A percentile compares a stretch with the other conserved stretches of the same genome.
Evolutionary conservation across 176 grass and related monocot genomes (phyloP).

Genomic region (Eragrostis nindensis): DNA sequence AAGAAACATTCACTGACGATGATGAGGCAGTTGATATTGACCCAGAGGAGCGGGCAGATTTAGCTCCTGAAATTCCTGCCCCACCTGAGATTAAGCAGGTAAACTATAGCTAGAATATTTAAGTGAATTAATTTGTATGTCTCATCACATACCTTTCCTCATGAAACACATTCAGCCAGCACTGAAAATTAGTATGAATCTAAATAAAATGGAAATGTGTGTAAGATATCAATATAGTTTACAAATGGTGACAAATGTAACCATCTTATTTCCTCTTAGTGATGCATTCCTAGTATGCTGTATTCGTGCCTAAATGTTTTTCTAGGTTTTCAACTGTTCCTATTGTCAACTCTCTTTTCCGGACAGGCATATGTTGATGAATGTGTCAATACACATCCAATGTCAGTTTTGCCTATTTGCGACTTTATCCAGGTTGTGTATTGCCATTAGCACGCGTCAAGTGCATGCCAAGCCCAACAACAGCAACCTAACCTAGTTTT

Average conservation of each 20-base stretch:
- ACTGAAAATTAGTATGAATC: slow-evolving; percentile 10
- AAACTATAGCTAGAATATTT: not conserved
- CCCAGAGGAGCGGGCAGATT: slow-evolving; percentile 91
- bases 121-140: not conserved
- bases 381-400: slow-evolving; percentile 31
- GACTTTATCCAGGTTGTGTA: slow-evolving; percentile 18
- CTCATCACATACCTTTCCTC: not conserved
- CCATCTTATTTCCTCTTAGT: not conserved
- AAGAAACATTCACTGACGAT: slow-evolving; percentile 97
- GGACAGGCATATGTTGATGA: slow-evolving; percentile 4
- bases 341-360: not conserved
- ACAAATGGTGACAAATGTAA: not conserved
- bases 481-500: not conserved
- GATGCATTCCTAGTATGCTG: not conserved
- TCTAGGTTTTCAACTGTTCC: slow-evolving; percentile 19
- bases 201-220: not conserved
- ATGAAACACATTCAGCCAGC: not conserved
- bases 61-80: slow-evolving; percentile 96
- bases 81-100: slow-evolving; percentile 99
- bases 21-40: slow-evolving; percentile 96
- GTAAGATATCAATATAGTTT: slow-evolving; percentile 16
- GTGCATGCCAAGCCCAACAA: not conserved
- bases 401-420: not conserved
- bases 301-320: not conserved
- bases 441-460: not conserved